Evolutionary conservation across 2,329 filamentous ascomycete species (phyloP).

Genomic region (Exophiala dermatitidis): DNA sequence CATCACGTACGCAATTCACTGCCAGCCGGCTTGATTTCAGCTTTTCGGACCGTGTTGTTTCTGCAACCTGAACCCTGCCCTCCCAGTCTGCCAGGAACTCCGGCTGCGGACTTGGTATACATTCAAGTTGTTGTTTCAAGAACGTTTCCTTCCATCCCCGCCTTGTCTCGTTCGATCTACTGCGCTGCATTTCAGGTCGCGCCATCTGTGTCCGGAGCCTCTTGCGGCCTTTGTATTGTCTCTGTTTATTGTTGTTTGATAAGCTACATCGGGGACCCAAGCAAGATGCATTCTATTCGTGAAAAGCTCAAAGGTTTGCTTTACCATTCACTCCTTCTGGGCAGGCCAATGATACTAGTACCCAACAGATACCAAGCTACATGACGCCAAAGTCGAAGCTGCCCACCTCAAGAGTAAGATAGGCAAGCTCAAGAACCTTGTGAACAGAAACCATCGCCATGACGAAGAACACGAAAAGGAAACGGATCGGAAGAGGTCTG

Average conservation of each 20-base stretch:
- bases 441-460: constrained; percentile 85
- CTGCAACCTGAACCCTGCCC: neutral
- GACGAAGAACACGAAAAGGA: constrained; percentile 84
- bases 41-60: neutral
- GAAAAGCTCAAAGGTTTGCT: constrained; percentile 26
- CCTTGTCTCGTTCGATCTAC: neutral
- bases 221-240: no score
- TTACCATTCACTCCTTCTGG: neutral
- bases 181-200: no score
- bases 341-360: constrained; percentile 6
- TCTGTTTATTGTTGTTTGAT: neutral
- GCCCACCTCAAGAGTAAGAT: constrained; percentile 55
- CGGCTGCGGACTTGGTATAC: neutral
- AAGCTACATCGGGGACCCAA: neutral
- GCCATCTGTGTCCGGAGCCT: no score
- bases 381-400: constrained; percentile 45
- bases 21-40: neutral
- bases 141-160: neutral
- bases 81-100: neutral
- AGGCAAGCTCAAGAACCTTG: constrained; percentile 58
- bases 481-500: constrained; percentile 72
- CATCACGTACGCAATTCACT: neutral
- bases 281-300: constrained; percentile 22
- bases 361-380: constrained; percentile 32
- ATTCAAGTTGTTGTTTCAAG: neutral